Percentiles rank a stretch among this genome's conserved stretches.
These are phyloP conservation scores for Ganoderma lingzhi DNA, from an alignment of 1,284 basidiomycete genomes.

Conservation along the genomic window DNA sequence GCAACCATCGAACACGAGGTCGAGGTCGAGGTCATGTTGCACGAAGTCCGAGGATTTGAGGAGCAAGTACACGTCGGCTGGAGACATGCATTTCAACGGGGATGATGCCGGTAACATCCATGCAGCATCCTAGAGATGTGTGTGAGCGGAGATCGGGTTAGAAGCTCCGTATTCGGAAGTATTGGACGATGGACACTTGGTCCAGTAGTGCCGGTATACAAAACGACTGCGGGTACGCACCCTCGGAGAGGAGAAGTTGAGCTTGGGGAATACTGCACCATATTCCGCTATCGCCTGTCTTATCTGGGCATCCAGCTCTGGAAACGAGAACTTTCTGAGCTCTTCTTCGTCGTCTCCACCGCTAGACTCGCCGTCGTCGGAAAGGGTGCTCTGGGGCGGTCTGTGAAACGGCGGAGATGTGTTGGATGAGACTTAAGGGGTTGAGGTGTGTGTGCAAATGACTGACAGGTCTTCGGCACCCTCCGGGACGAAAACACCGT, in stretches of 20 bases:
- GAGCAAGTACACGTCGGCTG: conserved; percentile 91
- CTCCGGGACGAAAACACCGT: conserved; percentile 84
- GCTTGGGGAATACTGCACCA: conserved; percentile 92
- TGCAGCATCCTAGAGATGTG: conserved; percentile 76
- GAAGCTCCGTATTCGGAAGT: neutral
- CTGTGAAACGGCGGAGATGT: conserved; percentile 45
- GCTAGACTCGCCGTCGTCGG: conserved; percentile 59
- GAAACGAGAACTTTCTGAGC: conserved; percentile 66
- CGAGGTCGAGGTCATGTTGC: conserved; percentile 76
- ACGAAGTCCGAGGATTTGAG: conserved; percentile 95
- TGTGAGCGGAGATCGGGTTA: conserved; percentile 5
- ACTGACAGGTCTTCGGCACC: conserved; percentile 81
- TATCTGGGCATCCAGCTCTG: conserved; percentile 81
- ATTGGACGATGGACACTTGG: neutral
- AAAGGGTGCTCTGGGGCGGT: conserved; percentile 60
- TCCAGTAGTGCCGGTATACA: neutral
- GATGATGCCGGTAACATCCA: conserved; percentile 92
- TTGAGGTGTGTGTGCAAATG: conserved; percentile 21
- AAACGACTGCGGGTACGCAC: conserved; percentile 49
- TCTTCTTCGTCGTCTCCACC: conserved; percentile 52
- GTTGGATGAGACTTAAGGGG: conserved; percentile 18
- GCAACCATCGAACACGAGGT: conserved; percentile 72
- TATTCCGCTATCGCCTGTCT: conserved; percentile 74
- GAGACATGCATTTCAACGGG: conserved; percentile 86
- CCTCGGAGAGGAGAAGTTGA: conserved; percentile 93